Evolutionary conservation across 805 yeast genomes (phyloP), one percentile per base, ranked within the genome.

Genomic region (Isabelozyma heimii): DNA sequence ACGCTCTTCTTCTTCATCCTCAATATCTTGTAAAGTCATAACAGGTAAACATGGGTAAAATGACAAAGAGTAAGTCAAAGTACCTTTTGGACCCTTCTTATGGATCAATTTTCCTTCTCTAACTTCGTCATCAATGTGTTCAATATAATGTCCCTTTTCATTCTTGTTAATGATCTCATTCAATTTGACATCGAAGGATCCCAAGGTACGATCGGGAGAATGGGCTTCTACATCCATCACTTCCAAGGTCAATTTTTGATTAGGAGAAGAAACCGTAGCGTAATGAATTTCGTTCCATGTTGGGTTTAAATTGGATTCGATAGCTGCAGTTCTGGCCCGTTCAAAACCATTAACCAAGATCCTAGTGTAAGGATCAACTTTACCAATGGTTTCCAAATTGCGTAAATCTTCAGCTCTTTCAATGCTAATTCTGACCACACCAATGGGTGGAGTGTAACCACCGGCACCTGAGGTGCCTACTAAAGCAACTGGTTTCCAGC

Each of bases 391-490:
- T 66, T 92, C 97, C 68, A 91, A 77, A 67, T 94, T 92, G 51
- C 87, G 80, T 60, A 94, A 79, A 52, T 83, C 86, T 48, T 77
- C 80, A 40, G 95, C 97, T 52, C 78, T 79, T 55, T 80, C 81
- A 51, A 94, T 67, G 50, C 79, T 75, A 27, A 94, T 75, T 61
- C 97, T 83, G 5, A 91, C 78, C 33, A 87, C 92, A 63, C 99
- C 99, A 63, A 92, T 85, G 44, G 99, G 99, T 49, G 90, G 90
- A n/a, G 90, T 82, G 70, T 91, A 92, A 45, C 92, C 94, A 56
- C 85, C 82, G 17, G 88, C 70, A 52, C 90, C 89, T 38, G 83
- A 68, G 14, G 86, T 87, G 46, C 84, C 82, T 17, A 76, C 67
- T 60, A 92, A 69, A 27, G 78, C 82, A 45, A 91, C 96, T 8